phyloP scores from a whole-genome alignment of 345 rosid genomes.

The Populus pruinosa region DNA sequence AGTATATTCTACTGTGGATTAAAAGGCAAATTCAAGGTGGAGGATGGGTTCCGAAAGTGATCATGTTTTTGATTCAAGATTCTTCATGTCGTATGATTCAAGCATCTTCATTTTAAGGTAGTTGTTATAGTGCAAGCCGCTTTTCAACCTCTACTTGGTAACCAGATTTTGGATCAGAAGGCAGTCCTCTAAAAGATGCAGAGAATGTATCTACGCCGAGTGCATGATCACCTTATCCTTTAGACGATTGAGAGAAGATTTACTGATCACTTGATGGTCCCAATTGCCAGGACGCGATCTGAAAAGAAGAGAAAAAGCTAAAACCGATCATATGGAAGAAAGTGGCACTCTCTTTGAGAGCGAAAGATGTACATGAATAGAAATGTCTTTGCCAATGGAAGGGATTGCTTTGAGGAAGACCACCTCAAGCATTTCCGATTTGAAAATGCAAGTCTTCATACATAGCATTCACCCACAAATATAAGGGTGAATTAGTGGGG shows the following conservation, averaged over 20 bases:
- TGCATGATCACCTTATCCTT: not conserved
- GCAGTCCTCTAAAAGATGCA: not conserved
- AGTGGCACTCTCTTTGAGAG: not conserved
- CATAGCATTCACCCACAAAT: no score
- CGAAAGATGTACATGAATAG: constrained; percentile 9
- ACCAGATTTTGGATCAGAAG: not conserved
- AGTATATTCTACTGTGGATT: constrained; percentile 22
- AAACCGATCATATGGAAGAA: not conserved
- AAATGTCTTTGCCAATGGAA: constrained; percentile 13
- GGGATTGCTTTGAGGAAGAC: constrained; percentile 22
- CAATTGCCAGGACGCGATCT: not conserved
- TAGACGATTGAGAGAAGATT: not conserved
- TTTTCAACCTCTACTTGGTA: not conserved
- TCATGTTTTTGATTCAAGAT: not conserved
- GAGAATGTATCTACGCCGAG: not conserved
- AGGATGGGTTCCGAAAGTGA: constrained; percentile 8
- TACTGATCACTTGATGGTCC: not conserved
- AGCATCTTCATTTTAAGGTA: not conserved
- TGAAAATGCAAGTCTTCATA: not conserved
- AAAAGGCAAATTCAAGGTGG: not conserved
- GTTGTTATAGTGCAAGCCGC: not conserved
- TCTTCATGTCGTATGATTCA: not conserved
- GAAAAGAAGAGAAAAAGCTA: not conserved
- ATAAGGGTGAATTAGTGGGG: not conserved
- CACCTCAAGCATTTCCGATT: constrained; percentile 17